These are phyloP conservation scores for Laguncularia racemosa DNA, from an alignment of 345 rosid species.

Conservation along the genomic window DNA sequence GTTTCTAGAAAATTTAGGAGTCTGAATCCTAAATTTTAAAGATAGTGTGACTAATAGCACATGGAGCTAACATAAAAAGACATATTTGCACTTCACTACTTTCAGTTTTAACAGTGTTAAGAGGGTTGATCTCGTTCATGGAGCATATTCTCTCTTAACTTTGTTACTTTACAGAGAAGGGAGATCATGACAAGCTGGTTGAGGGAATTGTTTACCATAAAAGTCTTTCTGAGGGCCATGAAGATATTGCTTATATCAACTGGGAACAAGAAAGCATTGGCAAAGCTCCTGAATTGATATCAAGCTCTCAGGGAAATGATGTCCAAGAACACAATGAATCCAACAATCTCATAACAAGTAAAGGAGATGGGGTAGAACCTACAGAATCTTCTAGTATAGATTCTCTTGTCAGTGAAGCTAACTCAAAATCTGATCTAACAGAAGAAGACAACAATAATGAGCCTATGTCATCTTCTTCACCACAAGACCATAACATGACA, in stretches of 20 bases:
- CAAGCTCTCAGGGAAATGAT: slow-evolving; percentile 2
- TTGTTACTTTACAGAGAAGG: slow-evolving; percentile 26
- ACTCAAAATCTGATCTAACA: slow-evolving; percentile 8
- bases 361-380: no score
- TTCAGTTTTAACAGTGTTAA: background rate
- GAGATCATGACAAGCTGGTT: slow-evolving; percentile 23
- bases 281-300: slow-evolving; percentile 11
- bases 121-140: background rate
- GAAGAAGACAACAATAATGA: slow-evolving; percentile 21
- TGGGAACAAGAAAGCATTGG: no score
- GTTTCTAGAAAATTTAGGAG: no score
- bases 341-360: no score
- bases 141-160: background rate
- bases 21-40: no score
- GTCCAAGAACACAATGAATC: no score
- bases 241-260: background rate
- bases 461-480: slow-evolving; percentile 23
- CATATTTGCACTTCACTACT: background rate
- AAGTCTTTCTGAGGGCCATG: slow-evolving; percentile 18
- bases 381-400: no score
- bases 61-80: no score
- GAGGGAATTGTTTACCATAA: slow-evolving; percentile 15
- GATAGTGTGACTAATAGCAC: no score
- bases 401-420: slow-evolving; percentile 12
- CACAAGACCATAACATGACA: slow-evolving; percentile 19